phyloP scores from a whole-genome alignment of 108 stramenopile genomes.

The Mayamaea pseudoterrestris region DNA sequence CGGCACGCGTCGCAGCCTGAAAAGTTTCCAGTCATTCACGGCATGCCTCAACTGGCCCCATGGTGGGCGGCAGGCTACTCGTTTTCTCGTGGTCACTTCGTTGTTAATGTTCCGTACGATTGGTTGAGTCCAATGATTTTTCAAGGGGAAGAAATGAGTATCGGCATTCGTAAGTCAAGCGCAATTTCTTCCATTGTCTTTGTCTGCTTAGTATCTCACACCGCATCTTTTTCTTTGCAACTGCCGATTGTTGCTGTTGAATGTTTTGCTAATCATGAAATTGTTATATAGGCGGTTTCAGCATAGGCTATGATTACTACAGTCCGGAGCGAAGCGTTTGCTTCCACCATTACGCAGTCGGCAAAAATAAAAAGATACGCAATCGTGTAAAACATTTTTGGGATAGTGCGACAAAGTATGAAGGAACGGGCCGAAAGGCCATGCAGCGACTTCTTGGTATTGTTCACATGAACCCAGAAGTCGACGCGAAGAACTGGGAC shows the following conservation, averaged over 20 bases:
- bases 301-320: constrained; percentile 84
- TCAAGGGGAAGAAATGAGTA: constrained; percentile 85
- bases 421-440: constrained; percentile 48
- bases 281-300: constrained; percentile 80
- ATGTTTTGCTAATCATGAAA: no score
- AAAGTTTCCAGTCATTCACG: constrained; percentile 43
- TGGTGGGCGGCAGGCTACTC: constrained; percentile 89
- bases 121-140: constrained; percentile 55
- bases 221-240: no score
- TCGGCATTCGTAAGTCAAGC: constrained; percentile 4
- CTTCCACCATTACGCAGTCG: constrained; percentile 82
- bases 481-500: constrained; percentile 30
- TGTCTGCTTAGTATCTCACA: no score
- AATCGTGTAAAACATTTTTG: constrained; percentile 68
- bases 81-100: constrained; percentile 78
- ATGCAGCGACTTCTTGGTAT: constrained; percentile 76
- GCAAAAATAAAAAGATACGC: constrained; percentile 43
- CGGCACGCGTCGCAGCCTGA: constrained; percentile 84
- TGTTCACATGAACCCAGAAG: constrained; percentile 84
- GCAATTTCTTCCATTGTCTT: not conserved
- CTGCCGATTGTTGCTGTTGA: no score
- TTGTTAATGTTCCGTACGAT: constrained; percentile 66
- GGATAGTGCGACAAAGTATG: constrained; percentile 49
- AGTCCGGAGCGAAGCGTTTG: constrained; percentile 75
- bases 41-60: constrained; percentile 66